Evolutionary conservation across 768 basidiomycete genomes (phyloP), one percentile per base, ranked within the genome.

Genomic region (Tricholoma furcatifolium): DNA sequence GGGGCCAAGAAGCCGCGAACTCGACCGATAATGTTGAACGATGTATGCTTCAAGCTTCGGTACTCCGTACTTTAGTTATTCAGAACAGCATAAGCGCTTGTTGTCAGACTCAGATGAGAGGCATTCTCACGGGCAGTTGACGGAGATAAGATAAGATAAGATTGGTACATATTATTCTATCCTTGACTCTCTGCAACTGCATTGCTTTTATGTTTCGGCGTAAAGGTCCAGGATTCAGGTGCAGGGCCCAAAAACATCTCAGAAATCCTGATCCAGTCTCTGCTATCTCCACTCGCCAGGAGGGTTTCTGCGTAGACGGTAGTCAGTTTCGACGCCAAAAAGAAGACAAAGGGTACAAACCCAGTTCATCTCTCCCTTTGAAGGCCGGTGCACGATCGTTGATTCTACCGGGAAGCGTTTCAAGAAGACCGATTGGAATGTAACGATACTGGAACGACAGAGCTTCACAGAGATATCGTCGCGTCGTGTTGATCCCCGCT

Each of bases 361-460:
- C 91, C 38, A 98, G 78, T 42, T 97, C 93, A 68, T 87, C 83
- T 18, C 97, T 81, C 2, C 96, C 96, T 11, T 78, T 76, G 73
- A 90, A 98, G 0, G 89, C 82, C 0, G 93, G 92, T 0, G 95
- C 84, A 10, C 97, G 83, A 51, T 98, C 95, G 65, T 98, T 98
- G 59, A 99, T 84, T 54, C 79, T 77, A 2, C 77, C 81, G 0
- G 96, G 94, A 21, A 94, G 72, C 1, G 65, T 72, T 66, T 99
- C 95, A 17, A 98, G 80, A 6, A 99, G 73, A 0, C 97, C 97
- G 43, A 98, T 87, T 6, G 97, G 97, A 43, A 98, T 74, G 65
- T 99, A 99, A 41, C 97, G 91, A 67, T 96, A 88, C 63, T 94
- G 92, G 79, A 98, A 99, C 0, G 93, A 96, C 2, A 99, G 77